Conservation (phyloP, 164 flowering plant genomes). For the Kingdonia uniflora region DNA sequence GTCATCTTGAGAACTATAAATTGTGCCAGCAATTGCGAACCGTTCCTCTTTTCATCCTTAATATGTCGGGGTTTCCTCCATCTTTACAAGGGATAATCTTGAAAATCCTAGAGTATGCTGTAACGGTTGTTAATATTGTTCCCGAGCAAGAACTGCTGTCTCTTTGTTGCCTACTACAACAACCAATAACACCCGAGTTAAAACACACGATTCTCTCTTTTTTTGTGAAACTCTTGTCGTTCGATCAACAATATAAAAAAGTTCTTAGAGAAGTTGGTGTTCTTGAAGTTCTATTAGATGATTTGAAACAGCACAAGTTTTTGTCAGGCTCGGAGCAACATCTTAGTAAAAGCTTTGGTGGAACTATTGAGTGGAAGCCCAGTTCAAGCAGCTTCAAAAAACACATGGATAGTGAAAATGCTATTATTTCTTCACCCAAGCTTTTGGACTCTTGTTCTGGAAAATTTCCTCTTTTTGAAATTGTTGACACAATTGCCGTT, state of each 20-base stretch:
- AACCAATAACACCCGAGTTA: constrained; percentile 68
- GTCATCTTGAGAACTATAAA: constrained; percentile 91
- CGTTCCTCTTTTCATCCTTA: constrained; percentile 88
- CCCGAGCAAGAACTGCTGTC: constrained; percentile 98
- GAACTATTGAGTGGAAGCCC: constrained; percentile 39
- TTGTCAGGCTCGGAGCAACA: constrained; percentile 57
- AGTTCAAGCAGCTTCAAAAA: constrained; percentile 75
- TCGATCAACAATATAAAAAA: constrained; percentile 97
- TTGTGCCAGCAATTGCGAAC: constrained; percentile 87
- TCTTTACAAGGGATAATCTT: constrained; percentile 81
- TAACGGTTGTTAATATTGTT: constrained; percentile 92
- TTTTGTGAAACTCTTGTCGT: constrained; percentile 91
- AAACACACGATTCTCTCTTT: constrained; percentile 86
- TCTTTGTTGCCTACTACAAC: constrained; percentile 92
- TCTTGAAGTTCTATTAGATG: constrained; percentile 85
- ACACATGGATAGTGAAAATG: constrained; percentile 68
- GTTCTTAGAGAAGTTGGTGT: constrained; percentile 96
- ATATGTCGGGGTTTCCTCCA: constrained; percentile 84
- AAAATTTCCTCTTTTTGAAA: constrained; percentile 73
- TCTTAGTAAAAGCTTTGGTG: constrained; percentile 15
- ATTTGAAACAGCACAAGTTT: constrained; percentile 77
- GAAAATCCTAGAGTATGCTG: constrained; percentile 98
- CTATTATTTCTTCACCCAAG: constrained; percentile 82
- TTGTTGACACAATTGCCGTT: constrained; percentile 55
- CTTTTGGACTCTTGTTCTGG: constrained; percentile 70